phyloP scores from a whole-genome alignment of 2,329 filamentous ascomycete species.

The Bipolaris zeicola region DNA sequence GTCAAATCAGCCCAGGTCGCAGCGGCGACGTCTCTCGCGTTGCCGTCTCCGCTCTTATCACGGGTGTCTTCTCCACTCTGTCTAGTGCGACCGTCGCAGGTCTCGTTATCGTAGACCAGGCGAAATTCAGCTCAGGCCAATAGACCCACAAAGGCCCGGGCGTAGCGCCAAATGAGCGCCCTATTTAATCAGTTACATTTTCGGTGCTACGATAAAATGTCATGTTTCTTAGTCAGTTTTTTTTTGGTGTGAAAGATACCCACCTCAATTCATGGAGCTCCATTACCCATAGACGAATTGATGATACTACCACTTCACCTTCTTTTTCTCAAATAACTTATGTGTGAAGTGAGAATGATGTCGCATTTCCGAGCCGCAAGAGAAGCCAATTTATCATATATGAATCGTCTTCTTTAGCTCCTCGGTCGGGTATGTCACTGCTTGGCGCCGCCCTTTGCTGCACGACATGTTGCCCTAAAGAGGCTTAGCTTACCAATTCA shows the following conservation, averaged over 20 bases:
- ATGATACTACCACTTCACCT: constrained; percentile 6
- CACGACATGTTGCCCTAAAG: constrained; percentile 14
- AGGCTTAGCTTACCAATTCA: constrained; percentile 3
- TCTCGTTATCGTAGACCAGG: constrained; percentile 61
- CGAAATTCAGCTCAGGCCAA: constrained; percentile 29
- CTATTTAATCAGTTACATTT: constrained; percentile 11
- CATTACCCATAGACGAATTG: constrained; percentile 3
- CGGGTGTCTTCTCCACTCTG: constrained; percentile 78
- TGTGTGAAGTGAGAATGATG: background rate
- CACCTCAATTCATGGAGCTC: constrained; percentile 20
- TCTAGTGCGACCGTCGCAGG: constrained; percentile 66
- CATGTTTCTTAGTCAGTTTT: constrained; percentile 19
- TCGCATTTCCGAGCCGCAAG: background rate
- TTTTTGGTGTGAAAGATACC: constrained; percentile 32
- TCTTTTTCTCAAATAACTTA: background rate
- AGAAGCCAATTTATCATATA: background rate
- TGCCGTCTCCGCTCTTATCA: constrained; percentile 76
- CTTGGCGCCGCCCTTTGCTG: constrained; percentile 17
- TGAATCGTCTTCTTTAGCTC: background rate
- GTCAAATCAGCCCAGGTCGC: constrained; percentile 76
- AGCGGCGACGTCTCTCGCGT: constrained; percentile 76
- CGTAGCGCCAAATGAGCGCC: background rate
- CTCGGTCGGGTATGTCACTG: background rate
- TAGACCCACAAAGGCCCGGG: constrained; percentile 11
- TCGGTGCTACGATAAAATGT: constrained; percentile 20